Base-by-base conservation (phyloP, 1,284 basidiomycete species). In the Chiua sp. region DNA sequence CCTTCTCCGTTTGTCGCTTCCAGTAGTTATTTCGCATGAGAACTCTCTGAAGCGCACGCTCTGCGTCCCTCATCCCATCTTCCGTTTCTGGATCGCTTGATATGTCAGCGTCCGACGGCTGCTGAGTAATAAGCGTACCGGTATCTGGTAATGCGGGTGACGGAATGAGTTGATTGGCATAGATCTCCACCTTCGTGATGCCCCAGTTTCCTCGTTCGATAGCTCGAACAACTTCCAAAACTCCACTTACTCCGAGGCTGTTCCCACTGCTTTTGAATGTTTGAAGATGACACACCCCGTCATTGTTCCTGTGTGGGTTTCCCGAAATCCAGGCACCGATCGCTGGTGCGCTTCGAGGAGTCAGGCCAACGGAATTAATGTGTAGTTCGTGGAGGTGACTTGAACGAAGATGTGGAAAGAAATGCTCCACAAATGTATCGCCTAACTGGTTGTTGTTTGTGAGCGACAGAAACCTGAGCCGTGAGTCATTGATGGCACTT, bases 251-350 rank as follows among this genome's bases (percentile, higher is more conserved):
- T 3, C 83, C 84, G 4, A 90, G 76, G 13, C 69, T 70, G 63
- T 90, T 90, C 20, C 82, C 85, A 68, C 82, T 89, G 59, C 82
- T 79, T 63, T 80, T 82, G 47, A 90, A 75, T 3, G 73, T 77
- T 54, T 80, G 77, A 20, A 90, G 75, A 20, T 76, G 76, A 59
- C 85, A 87, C n/a, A 4, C 48, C 30, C 71, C 63, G 22, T 51
- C 58, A 37, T 44, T 49, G 32, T 50, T 56, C 30, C 57, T 48
- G 6, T 57, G 54, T 7, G 48, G 51, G 26, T 59, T 51, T 11
- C 63, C 59, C 6, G 72, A 69, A 47, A 73, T 65, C 72, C 72
- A 73, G 16, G 64, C 55, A 7, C 69, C 69, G 53, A 73, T 72
- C 26, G 28, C 60, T 11, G 63, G 53, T 7, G 68, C 67, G 48